Base-by-base conservation (phyloP, 139 green algal species). In the Cymbomonas tetramitiformis region DNA sequence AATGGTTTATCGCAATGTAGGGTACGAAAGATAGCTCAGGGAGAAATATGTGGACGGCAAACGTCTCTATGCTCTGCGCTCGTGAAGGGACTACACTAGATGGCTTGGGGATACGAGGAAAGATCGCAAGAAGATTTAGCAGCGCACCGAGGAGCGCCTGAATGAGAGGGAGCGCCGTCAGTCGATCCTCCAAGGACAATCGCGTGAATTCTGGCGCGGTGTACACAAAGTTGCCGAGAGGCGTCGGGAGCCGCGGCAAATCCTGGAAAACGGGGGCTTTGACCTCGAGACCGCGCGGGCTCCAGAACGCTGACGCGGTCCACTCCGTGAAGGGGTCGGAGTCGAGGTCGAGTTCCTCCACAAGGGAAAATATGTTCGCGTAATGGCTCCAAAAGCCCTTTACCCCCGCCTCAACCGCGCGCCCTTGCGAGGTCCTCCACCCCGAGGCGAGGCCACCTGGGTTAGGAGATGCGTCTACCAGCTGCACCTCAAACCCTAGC, bases 351-450 rank as follows among this genome's bases (percentile, higher is more conserved):
- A 74, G 61, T 46, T 74, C 64, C 2, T 71, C 51, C 4, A 61
- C 52, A 15, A 74, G 46, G 8, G 38, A 15, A 21, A 62, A 52
- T n/a, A 74, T 73, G 54, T 74, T 74, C 36, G 43, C 26, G 36
- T 74, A 74, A 32, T 74, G 66, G 9, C 40, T 58, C 66, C 66
- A 74, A 32, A 73, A 74, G 5, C 66, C 66, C 19, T 74, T 74
- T 26, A 74, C 51, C 6, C 66, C 66, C 28, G 64, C 52, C 24
- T 74, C 66, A 5, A 73, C 62, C 23, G 66, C 43, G 21, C 49
- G 41, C n/a, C 61, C 61, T 7, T 8, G 9, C 7, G 23, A 29
- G 10, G 50, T 72, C 2, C 63, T 8, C 29, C 28, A 74, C 9
- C 66, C 66, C 15, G 12, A n/a, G 4, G 46, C 19, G 10, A 74